Evolutionary conservation across 805 yeast species (phyloP), one percentile per base, ranked within the genome.

Genomic region (Yarrowia sp.): DNA sequence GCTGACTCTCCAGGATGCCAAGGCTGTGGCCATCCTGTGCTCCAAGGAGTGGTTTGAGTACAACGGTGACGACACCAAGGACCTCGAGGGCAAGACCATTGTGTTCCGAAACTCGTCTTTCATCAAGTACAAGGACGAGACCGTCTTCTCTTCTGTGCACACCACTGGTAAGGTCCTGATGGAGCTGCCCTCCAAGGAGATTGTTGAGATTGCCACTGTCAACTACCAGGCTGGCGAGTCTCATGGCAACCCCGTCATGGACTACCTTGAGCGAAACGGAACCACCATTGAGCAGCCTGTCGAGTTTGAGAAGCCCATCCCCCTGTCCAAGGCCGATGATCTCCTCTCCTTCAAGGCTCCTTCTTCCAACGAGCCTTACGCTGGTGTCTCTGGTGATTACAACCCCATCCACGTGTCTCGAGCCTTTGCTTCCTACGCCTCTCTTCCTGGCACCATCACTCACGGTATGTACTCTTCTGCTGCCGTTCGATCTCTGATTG

Each of bases 381-480:
- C 97, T 68, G 89, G 86, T 75, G 98, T 95, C 46, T 93, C 98
- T 68, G 98, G 98, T 75, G 99, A 95, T 78, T 93, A 84, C 85
- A 95, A 95, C 78, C 99, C 99, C 68, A 95, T 95, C 72, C 99
- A 95, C 76, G 98, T 96, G 67, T 89, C 96, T 36, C 88, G 96
- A 75, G 95, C 91, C 61, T 95, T 95, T 78, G 92, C 99, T 65
- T 83, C 86, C 68, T 95, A 95, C 75, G 98, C 97, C 49, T 86
- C 86, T 73, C 82, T 95, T 74, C 97, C 97, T 66, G 99, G 99
- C 70, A 95, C 98, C 40, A 95, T 95, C 73, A 95, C 99, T 38
- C 99, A 96, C 74, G 99, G 99, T 76, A 96, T 95, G 99, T 96
- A 85, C 83, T 90, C 98, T 21, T 89, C 96, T 74, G 99, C 98